Evolutionary conservation across 2,329 filamentous ascomycete species (phyloP).

Genomic region (Chrysoporthe austroafricana): DNA sequence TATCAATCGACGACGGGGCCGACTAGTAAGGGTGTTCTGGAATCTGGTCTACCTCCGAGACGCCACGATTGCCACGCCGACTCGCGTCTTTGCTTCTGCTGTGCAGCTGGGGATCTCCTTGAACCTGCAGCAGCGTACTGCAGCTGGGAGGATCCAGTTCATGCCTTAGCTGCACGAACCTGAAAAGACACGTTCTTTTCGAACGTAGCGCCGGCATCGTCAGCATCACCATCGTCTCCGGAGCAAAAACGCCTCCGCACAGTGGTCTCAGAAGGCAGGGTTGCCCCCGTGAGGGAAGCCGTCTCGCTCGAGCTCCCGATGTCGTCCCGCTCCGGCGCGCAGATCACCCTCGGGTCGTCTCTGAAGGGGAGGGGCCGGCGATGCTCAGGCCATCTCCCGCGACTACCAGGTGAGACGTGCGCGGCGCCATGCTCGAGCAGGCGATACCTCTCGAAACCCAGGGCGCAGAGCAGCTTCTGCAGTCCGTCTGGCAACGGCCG

Average conservation of each 20-base stretch:
- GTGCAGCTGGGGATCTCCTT: constrained; percentile 8
- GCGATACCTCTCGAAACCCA: neutral
- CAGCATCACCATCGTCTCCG: constrained; percentile 1
- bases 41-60: neutral
- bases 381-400: constrained; percentile 20
- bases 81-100: neutral
- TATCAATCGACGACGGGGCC: neutral
- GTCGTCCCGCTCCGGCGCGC: constrained; percentile 19
- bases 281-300: constrained; percentile 15
- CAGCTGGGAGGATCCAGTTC: constrained; percentile 21
- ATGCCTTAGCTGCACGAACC: constrained; percentile 27
- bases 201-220: neutral
- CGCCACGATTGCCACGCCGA: constrained; percentile 5
- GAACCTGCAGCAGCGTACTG: constrained; percentile 23
- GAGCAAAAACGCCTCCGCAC: neutral
- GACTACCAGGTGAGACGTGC: constrained; percentile 27
- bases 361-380: constrained; percentile 4
- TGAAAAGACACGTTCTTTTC: constrained; percentile 11
- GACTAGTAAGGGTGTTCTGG: neutral
- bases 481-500: constrained; percentile 3
- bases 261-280: constrained; percentile 19
- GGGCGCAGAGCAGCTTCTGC: neutral
- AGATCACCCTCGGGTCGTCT: constrained; percentile 14
- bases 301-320: constrained; percentile 23
- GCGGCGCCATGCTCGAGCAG: constrained; percentile 9